Conservation (phyloP, 2,329 filamentous ascomycete genomes). For the Paracamarosporium sp. region DNA sequence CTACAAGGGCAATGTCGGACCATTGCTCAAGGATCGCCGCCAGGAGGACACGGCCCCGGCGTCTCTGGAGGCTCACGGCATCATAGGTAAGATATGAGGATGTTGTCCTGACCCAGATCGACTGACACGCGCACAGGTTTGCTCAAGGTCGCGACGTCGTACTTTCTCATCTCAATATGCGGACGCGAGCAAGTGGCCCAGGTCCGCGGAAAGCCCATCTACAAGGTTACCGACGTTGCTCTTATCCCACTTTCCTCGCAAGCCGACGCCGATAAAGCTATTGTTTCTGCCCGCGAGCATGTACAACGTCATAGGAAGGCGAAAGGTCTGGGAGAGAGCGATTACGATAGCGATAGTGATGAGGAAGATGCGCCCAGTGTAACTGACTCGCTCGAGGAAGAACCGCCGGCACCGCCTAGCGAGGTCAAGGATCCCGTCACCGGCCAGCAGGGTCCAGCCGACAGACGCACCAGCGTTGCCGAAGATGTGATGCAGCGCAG, state of each 20-base stretch:
- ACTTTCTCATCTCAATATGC: conserved; percentile 87
- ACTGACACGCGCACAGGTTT: conserved; percentile 65
- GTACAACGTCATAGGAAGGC: conserved; percentile 46
- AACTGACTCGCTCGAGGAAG: conserved; percentile 46
- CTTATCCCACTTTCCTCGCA: conserved; percentile 86
- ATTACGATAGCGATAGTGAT: conserved; percentile 39
- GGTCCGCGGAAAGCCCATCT: conserved; percentile 81
- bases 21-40: conserved; percentile 50
- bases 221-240: conserved; percentile 85
- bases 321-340: conserved; percentile 21
- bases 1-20: conserved; percentile 67
- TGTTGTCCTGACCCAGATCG: background rate
- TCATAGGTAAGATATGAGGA: conserved; percentile 59
- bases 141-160: conserved; percentile 79
- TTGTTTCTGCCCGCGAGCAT: conserved; percentile 65
- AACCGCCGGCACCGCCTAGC: conserved; percentile 37
- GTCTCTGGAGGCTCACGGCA: conserved; percentile 56
- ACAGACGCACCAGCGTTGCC: conserved; percentile 66
- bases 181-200: conserved; percentile 87
- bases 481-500: conserved; percentile 86
- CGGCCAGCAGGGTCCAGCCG: conserved; percentile 27
- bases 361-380: conserved; percentile 41
- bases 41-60: conserved; percentile 46
- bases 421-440: conserved; percentile 41
- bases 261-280: conserved; percentile 74